Percentiles rank a stretch among this genome's conserved stretches.
phyloP scores from a whole-genome alignment of 345 rosid species.

The Turritis glabra region DNA sequence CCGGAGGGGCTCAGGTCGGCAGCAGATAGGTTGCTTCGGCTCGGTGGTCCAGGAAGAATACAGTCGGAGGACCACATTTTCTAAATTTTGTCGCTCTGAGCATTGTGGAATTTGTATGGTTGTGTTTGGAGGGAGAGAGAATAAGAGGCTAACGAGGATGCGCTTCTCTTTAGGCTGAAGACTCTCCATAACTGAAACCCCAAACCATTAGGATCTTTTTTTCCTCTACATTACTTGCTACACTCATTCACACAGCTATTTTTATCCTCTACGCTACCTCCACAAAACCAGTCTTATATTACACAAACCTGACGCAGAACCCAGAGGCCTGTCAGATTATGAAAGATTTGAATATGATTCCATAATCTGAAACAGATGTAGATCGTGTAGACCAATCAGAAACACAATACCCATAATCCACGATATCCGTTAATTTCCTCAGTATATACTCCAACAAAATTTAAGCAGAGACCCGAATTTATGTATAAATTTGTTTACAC shows the following conservation, averaged over 20 bases:
- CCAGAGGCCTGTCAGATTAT: not conserved
- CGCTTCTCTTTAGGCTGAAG: constrained; percentile 25
- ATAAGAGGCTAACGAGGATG: not conserved
- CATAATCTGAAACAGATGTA: not conserved
- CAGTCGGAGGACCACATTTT: constrained; percentile 40
- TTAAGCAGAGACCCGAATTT: not conserved
- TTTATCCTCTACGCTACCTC: not conserved
- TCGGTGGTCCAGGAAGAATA: constrained; percentile 84
- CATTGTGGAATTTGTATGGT: not conserved
- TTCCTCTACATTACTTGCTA: not conserved
- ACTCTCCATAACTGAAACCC: constrained; percentile 12
- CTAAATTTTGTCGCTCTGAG: not conserved
- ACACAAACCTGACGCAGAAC: not conserved
- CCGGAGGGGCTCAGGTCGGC: constrained; percentile 69
- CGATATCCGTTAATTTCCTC: not conserved
- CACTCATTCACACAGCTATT: not conserved
- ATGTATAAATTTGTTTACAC: constrained; percentile 17
- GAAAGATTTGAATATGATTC: not conserved
- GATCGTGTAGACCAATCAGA: not conserved
- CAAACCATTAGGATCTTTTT: constrained; percentile 12
- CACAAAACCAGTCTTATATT: not conserved
- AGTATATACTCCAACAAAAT: not conserved
- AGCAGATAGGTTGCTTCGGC: constrained; percentile 76
- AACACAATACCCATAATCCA: not conserved
- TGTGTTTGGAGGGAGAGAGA: constrained; percentile 18